These are phyloP conservation scores for Colletotrichum tamarilloi DNA, from an alignment of 2,329 filamentous ascomycete species.

Conservation along the genomic window DNA sequence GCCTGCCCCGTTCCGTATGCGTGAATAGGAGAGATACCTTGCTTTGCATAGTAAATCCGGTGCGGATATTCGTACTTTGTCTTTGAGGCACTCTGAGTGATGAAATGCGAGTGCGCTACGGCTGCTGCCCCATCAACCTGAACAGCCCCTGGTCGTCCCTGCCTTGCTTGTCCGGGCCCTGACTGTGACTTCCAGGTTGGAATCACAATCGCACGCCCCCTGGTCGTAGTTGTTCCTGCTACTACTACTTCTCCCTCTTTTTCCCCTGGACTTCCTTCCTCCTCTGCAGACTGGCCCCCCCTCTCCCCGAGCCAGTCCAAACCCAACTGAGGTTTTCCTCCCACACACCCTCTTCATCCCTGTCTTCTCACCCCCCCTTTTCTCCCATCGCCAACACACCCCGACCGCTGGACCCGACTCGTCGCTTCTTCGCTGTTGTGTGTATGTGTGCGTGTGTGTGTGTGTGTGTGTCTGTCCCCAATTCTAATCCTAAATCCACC, in stretches of 20 bases:
- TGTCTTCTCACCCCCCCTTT: constrained; percentile 12
- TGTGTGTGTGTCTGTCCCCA: constrained; percentile 30
- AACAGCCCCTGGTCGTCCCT: constrained; percentile 9
- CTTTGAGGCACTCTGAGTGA: background rate
- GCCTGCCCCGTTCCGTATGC: background rate
- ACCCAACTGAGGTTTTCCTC: constrained; percentile 28
- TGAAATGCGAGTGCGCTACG: constrained; percentile 12
- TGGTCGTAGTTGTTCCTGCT: constrained; percentile 4
- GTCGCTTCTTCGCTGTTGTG: constrained; percentile 29
- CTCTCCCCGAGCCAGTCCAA: constrained; percentile 21
- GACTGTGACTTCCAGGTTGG: constrained; percentile 10
- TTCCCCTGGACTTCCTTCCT: background rate
- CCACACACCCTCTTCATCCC: constrained; percentile 19
- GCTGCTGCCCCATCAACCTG: constrained; percentile 32
- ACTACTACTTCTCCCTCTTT: constrained; percentile 8
- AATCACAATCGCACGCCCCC: constrained; percentile 19
- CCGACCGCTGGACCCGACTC: constrained; percentile 32
- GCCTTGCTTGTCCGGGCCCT: constrained; percentile 12
- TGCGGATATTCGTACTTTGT: background rate
- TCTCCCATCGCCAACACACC: constrained; percentile 14
- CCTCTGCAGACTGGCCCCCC: background rate
- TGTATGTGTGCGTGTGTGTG: constrained; percentile 17
- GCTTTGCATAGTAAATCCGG: background rate
- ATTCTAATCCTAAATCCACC: constrained; percentile 35
- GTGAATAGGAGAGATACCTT: background rate